Base-by-base conservation (phyloP, 2,329 filamentous ascomycete genomes). In the Ophiostoma piceae region DNA sequence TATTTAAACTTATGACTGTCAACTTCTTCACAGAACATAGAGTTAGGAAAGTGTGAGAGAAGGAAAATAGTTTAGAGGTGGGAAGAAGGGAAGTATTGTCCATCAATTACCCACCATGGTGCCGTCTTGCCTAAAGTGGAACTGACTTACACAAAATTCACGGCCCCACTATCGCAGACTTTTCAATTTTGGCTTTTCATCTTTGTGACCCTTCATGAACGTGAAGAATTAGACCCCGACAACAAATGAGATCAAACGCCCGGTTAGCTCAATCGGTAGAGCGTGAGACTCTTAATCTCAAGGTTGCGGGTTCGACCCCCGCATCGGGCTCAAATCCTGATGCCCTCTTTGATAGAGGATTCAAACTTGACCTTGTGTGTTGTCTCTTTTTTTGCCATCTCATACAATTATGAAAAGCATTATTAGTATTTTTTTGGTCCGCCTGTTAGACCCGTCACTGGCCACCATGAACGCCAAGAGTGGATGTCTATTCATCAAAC, bases 201-300 rank as follows among this genome's bases (percentile, higher is more conserved):
- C 12, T 37, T 7, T 26, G 35, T 11, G 26, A 11, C 26, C 60
- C 60, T 64, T 64, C 26, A 64, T 37, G 26, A 29, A 29, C 26
- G 26, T 2, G 2, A 29, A 29, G 26, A 29, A 29, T 29, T 29
- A 29, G 26, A 29, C 26, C 26, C 26, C 26, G 26, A 29, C 26
- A 29, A 29, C 60, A 64, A 73, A 73, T 72, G 69, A 73, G 71
- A 71, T 70, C 69, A 51, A 71, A 73, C 72, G 83, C 83, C 83
- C 80, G 83, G 84, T 82, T 88, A 87, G 85, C 85, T 87, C 85
- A 87, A 87, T 87, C 84, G 84, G 85, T 88, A 89, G 87, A 89
- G 86, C 87, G 86, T 88, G 84, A 88, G 87, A 88, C 87, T 89
- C 87, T 86, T 85, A 85, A 84, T 75, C 74, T 75, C 73, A 75